These are phyloP conservation scores for Saccharomyces hybrid DNA, from an alignment of 1,139 yeast genomes.

Conservation along the genomic window DNA sequence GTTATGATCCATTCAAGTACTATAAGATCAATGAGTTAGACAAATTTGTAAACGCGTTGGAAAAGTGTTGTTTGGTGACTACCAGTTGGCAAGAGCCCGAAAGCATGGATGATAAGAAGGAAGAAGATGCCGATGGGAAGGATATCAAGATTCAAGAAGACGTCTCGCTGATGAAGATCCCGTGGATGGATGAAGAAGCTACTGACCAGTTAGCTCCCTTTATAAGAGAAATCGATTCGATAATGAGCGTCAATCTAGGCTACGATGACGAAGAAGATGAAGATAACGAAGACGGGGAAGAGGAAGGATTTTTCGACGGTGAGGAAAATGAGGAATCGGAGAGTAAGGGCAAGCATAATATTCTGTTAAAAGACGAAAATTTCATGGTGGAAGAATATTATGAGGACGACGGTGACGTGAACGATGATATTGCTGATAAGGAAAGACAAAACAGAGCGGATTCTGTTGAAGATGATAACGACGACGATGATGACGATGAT, in stretches of 20 bases:
- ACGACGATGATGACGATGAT: conserved; percentile 4
- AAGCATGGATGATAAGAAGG: neutral
- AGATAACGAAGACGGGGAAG: conserved; percentile 12
- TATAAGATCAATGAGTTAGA: conserved; percentile 22
- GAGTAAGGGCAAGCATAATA: neutral
- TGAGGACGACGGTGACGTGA: conserved; percentile 16
- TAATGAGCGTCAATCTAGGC: conserved; percentile 28
- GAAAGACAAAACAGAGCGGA: neutral
- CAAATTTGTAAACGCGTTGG: conserved; percentile 27
- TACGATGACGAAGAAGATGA: conserved; percentile 25
- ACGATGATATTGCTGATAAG: conserved; percentile 11
- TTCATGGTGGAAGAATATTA: conserved; percentile 23
- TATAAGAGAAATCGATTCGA: conserved; percentile 29
- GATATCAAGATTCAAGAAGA: conserved; percentile 25
- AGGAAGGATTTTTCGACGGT: conserved; percentile 6
- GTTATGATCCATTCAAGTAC: conserved; percentile 30
- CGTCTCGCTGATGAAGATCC: conserved; percentile 37
- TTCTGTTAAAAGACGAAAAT: conserved; percentile 9
- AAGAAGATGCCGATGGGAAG: neutral
- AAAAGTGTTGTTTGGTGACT: conserved; percentile 23
- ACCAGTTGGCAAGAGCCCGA: conserved; percentile 2
- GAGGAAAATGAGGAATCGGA: conserved; percentile 3
- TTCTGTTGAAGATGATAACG: conserved; percentile 8
- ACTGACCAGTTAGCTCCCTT: conserved; percentile 18
- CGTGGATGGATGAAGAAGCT: conserved; percentile 38